A percentile compares a stretch with the other conserved stretches of the same genome.
Conservation (phyloP, 2,329 filamentous ascomycete species). For the Monilinia aucupariae region DNA sequence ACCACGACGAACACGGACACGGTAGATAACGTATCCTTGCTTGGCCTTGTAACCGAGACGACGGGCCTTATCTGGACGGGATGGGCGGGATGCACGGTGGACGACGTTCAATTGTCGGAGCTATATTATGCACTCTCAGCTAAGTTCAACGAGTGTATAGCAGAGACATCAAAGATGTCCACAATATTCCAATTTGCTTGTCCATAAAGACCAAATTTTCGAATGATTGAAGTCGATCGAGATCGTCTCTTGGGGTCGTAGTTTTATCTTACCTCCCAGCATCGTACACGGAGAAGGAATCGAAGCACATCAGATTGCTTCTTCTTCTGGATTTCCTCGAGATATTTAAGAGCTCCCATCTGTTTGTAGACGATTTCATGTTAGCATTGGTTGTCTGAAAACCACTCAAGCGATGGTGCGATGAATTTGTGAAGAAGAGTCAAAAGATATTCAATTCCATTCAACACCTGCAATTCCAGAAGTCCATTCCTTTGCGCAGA, state of each 20-base stretch:
- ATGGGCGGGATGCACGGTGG: conserved; percentile 96
- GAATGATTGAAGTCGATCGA: conserved; percentile 33
- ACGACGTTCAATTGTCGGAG: conserved; percentile 99
- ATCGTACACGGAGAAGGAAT: conserved; percentile 99
- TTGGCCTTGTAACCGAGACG: conserved; percentile 99
- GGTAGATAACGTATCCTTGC: conserved; percentile 99
- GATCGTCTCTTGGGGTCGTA: conserved; percentile 35
- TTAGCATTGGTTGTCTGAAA: neutral
- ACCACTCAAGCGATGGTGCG: neutral
- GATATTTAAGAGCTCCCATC: conserved; percentile 97
- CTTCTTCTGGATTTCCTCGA: conserved; percentile 99
- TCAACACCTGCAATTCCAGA: neutral
- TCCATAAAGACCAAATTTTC: conserved; percentile 32
- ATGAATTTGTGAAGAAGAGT: neutral
- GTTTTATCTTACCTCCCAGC: conserved; percentile 87
- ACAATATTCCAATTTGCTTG: conserved; percentile 30
- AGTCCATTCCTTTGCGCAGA: neutral
- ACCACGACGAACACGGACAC: conserved; percentile 95
- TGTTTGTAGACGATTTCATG: neutral
- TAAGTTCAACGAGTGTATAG: conserved; percentile 99
- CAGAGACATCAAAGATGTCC: conserved; percentile 46
- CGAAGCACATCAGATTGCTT: conserved; percentile 99
- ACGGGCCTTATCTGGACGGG: conserved; percentile 99
- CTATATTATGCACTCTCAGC: conserved; percentile 99
- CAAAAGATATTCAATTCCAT: neutral